Evolutionary conservation across 108 stramenopile species (phyloP).

Genomic region (Chaetoceros muelleri): DNA sequence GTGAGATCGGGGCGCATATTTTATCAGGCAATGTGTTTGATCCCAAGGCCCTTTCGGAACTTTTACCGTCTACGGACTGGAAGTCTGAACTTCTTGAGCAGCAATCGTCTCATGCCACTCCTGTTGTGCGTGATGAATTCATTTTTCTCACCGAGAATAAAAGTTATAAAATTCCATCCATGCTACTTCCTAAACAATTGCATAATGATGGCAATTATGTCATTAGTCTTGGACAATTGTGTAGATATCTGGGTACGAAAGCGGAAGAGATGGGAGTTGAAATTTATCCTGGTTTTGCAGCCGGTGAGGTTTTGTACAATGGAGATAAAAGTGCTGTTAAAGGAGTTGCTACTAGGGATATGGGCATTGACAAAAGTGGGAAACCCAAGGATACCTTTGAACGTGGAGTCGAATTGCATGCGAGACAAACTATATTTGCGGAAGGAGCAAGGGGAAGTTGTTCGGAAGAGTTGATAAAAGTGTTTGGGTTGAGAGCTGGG

Average conservation of each 20-base stretch:
- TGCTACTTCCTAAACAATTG: conserved; percentile 75
- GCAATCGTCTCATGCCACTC: conserved; percentile 68
- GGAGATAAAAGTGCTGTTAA: conserved; percentile 40
- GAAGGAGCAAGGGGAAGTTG: conserved; percentile 97
- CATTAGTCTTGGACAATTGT: conserved; percentile 80
- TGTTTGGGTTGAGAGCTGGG: conserved; percentile 77
- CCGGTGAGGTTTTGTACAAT: conserved; percentile 83
- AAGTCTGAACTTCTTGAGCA: conserved; percentile 37
- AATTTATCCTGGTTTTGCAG: conserved; percentile 97
- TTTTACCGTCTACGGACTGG: conserved; percentile 84
- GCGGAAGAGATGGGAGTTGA: conserved; percentile 98
- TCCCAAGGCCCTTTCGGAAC: conserved; percentile 91
- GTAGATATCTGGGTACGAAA: conserved; percentile 87
- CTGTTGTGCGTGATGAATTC: conserved; percentile 84
- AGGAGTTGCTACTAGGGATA: conserved; percentile 96
- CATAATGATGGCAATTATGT: conserved; percentile 98
- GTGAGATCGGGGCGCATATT: conserved; percentile 96
- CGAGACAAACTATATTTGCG: conserved; percentile 94
- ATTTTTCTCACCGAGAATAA: conserved; percentile 60
- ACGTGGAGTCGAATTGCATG: conserved; percentile 91
- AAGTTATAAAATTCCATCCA: conserved; percentile 53
- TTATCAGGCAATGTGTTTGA: conserved; percentile 99
- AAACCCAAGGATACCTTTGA: conserved; percentile 86
- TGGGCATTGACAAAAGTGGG: conserved; percentile 93
- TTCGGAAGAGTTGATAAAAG: conserved; percentile 84